A percentile compares a stretch with the other conserved stretches of the same genome.
phyloP scores from a whole-genome alignment of 2,329 filamentous ascomycete species.

The Chalaropsis thielavioides region DNA sequence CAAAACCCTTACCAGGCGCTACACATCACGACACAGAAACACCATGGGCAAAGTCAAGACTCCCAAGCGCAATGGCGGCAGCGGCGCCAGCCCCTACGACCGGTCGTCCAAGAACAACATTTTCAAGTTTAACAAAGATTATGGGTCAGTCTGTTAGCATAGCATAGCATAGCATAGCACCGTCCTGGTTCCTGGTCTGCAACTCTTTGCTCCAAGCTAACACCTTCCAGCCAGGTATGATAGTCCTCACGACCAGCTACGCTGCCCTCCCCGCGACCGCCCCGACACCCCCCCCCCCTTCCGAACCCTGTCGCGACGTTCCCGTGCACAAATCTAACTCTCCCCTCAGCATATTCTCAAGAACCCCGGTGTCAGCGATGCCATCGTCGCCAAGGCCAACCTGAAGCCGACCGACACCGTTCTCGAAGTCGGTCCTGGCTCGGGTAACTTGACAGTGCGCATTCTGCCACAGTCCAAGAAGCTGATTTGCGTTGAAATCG shows the following conservation, averaged over 20 bases:
- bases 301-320: no score
- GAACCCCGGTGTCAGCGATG: conserved; percentile 70
- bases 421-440: conserved; percentile 83
- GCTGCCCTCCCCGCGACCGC: neutral
- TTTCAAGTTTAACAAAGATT: conserved; percentile 92
- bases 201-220: conserved; percentile 7
- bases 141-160: conserved; percentile 35
- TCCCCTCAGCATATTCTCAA: conserved; percentile 74
- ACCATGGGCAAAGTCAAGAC: conserved; percentile 40
- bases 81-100: conserved; percentile 31
- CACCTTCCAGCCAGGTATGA: conserved; percentile 12
- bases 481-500: conserved; percentile 72
- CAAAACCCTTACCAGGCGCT: neutral
- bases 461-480: conserved; percentile 81
- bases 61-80: conserved; percentile 38
- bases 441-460: conserved; percentile 73
- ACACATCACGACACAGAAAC: conserved; percentile 13
- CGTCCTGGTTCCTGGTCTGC: neutral
- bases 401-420: conserved; percentile 84
- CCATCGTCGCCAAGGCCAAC: conserved; percentile 57
- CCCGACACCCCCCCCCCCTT: no score
- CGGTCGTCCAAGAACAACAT: conserved; percentile 54
- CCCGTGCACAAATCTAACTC: neutral
- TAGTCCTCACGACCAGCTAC: neutral
- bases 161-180: neutral